Conservation (phyloP, 192 early-diverging fungal genomes). For the Mortierella hygrophila region DNA sequence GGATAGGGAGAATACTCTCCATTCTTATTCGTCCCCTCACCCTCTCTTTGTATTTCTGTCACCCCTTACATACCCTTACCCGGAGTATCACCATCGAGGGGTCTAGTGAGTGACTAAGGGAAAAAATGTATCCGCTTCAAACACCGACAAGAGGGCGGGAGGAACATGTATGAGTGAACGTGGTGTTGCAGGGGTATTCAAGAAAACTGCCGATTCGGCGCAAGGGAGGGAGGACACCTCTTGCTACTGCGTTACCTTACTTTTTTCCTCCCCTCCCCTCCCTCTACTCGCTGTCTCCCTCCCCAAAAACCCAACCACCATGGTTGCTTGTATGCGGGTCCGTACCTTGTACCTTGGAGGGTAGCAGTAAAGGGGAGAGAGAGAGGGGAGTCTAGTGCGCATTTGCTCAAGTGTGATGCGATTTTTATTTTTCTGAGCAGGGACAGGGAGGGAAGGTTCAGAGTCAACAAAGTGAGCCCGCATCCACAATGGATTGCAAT, state of each 20-base stretch:
- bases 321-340: neutral
- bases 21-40: neutral
- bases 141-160: neutral
- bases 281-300: neutral
- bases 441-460: neutral
- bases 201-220: constrained; percentile 1
- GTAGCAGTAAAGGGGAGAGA: neutral
- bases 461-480: no score
- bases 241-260: neutral
- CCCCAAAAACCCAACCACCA: neutral
- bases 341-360: no score
- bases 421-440: neutral
- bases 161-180: neutral
- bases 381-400: neutral
- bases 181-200: neutral
- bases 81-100: no score
- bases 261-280: neutral
- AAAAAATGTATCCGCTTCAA: neutral
- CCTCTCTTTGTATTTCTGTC: no score
- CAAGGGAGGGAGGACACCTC: neutral
- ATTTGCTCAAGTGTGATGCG: neutral
- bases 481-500: no score
- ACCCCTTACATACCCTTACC: neutral
- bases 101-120: neutral
- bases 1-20: neutral